phyloP scores from a whole-genome alignment of 179 eudicot genomes.

The Monotropa hypopitys region DNA sequence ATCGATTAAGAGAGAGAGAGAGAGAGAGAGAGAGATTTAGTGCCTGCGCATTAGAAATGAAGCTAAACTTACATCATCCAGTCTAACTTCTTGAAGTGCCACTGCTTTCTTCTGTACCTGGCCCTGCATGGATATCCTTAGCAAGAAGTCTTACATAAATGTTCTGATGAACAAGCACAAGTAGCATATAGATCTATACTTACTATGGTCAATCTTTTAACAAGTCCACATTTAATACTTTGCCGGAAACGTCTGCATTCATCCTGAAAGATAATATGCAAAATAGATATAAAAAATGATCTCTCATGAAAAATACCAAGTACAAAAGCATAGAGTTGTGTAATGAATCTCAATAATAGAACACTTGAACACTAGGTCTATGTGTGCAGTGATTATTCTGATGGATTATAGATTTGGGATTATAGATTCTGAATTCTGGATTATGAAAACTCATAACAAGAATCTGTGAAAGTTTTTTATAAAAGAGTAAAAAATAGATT shows the following conservation, averaged over 20 bases:
- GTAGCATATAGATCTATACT: conserved; percentile 9
- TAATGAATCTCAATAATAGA: neutral
- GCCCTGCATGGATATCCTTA: conserved; percentile 39
- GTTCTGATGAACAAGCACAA: neutral
- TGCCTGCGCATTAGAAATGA: neutral
- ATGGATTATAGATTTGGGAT: no score
- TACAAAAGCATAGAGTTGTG: neutral
- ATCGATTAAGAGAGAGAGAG: neutral
- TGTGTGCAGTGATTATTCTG: no score
- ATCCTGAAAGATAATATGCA: conserved; percentile 36
- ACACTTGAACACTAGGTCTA: neutral
- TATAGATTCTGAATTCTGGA: no score
- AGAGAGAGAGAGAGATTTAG: neutral
- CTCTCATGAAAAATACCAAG: neutral
- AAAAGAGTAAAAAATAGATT: no score
- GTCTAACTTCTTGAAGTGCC: conserved; percentile 61
- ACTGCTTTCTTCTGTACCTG: conserved; percentile 72
- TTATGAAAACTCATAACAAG: no score
- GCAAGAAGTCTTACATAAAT: neutral
- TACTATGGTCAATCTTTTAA: conserved; percentile 78
- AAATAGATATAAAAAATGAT: neutral
- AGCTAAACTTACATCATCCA: conserved; percentile 58
- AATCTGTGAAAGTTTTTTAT: no score
- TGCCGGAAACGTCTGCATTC: conserved; percentile 92
- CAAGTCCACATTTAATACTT: conserved; percentile 84